Conservation (phyloP, 768 basidiomycete species). For the Pluteus cervinus region DNA sequence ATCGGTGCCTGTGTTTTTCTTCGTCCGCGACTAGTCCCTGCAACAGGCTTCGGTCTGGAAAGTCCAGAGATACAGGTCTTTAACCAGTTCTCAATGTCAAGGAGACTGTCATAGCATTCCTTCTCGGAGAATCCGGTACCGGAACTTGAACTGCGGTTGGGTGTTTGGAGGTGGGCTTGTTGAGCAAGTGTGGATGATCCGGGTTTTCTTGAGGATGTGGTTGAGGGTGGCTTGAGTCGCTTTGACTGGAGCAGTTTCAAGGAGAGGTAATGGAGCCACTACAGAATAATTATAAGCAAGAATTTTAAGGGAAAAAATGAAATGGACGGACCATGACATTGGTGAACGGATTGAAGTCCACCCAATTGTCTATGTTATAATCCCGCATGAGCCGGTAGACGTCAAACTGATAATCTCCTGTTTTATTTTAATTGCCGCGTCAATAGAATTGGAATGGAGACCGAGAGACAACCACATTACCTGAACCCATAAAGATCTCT, state of each 20-base stretch:
- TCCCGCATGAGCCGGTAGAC: slow-evolving; percentile 85
- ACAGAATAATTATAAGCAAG: slow-evolving; percentile 9
- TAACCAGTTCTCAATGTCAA: slow-evolving; percentile 60
- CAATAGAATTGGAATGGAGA: background rate
- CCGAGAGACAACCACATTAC: too few relatives aligned
- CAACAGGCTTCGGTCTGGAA: slow-evolving; percentile 20
- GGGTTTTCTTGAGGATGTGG: too few relatives aligned
- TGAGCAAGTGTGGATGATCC: slow-evolving; percentile 28
- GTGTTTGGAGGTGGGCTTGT: slow-evolving; percentile 8
- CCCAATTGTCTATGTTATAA: slow-evolving; percentile 62
- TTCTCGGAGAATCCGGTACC: slow-evolving; percentile 55
- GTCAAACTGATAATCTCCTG: slow-evolving; percentile 92
- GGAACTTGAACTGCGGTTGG: slow-evolving; percentile 12
- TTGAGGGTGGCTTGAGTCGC: slow-evolving; percentile 50
- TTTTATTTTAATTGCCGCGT: slow-evolving; percentile 7
- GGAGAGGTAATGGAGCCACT: slow-evolving; percentile 91
- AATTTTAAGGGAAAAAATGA: background rate
- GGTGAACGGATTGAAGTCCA: slow-evolving; percentile 70
- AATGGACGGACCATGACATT: slow-evolving; percentile 74
- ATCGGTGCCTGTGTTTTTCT: slow-evolving; percentile 19
- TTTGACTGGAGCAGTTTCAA: slow-evolving; percentile 68
- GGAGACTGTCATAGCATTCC: slow-evolving; percentile 63
- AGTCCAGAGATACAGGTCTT: slow-evolving; percentile 35
- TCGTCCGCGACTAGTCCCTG: slow-evolving; percentile 28
- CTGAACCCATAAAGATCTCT: slow-evolving; percentile 89